These are phyloP conservation scores for Arthroderma sp. DNA, from an alignment of 2,329 filamentous ascomycete species.

Conservation along the genomic window DNA sequence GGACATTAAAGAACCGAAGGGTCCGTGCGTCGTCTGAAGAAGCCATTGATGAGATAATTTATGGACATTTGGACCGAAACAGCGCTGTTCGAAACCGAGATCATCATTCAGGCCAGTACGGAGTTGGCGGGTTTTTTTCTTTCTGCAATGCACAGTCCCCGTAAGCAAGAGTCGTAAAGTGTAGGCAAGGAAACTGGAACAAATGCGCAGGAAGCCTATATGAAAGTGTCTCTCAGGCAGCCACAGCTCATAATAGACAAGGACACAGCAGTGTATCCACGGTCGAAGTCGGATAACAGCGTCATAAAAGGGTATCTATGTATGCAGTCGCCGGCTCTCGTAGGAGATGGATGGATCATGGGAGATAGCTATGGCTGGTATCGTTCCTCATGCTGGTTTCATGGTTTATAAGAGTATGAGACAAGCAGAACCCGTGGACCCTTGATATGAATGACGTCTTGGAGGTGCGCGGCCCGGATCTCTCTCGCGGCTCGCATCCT, in stretches of 20 bases:
- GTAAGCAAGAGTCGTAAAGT: no score
- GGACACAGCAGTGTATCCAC: background rate
- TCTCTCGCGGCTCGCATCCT: background rate
- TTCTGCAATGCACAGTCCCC: no score
- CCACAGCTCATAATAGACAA: background rate
- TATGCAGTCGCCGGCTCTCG: background rate
- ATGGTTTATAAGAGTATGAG: background rate
- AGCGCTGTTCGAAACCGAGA: background rate
- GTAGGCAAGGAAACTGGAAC: background rate
- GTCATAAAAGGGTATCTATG: background rate
- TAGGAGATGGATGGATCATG: background rate
- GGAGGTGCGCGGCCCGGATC: background rate
- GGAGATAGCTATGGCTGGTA: background rate
- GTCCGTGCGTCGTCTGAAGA: background rate
- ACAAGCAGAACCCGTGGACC: background rate
- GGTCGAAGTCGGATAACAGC: background rate
- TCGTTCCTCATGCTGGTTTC: background rate
- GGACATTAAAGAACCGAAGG: background rate
- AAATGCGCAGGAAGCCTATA: background rate
- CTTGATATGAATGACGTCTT: background rate
- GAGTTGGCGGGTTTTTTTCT: no score
- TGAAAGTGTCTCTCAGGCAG: background rate
- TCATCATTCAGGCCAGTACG: no score
- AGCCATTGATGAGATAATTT: background rate
- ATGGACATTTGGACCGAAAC: background rate